A percentile compares a stretch with the other conserved stretches of the same genome.
Evolutionary conservation across 2,329 filamentous ascomycete genomes (phyloP).

Genomic region (Fusarium sp.): DNA sequence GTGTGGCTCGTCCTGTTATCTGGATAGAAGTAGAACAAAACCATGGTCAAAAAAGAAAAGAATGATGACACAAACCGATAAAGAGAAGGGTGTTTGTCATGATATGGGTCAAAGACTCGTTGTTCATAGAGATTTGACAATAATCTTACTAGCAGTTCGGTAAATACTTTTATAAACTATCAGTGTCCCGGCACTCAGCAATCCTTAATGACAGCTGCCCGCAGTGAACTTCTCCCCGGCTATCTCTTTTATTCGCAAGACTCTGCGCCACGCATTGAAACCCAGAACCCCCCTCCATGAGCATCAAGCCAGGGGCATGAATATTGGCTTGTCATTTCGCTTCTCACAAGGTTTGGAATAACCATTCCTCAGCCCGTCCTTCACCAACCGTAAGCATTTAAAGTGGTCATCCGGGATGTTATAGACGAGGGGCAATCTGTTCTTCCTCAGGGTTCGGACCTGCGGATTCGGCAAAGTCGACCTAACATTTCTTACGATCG

Average conservation of each 20-base stretch:
- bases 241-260: rapidly evolving
- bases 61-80: too few relatives aligned
- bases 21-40: too few relatives aligned
- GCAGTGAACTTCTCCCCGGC: too few relatives aligned
- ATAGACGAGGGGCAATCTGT: rapidly evolving
- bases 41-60: rapidly evolving
- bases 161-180: too few relatives aligned
- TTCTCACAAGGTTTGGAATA: neutral
- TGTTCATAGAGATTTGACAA: rapidly evolving
- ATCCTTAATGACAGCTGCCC: rapidly evolving
- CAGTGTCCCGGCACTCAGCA: rapidly evolving
- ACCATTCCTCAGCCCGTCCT: neutral
- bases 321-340: rapidly evolving
- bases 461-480: rapidly evolving
- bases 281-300: rapidly evolving
- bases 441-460: rapidly evolving
- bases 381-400: too few relatives aligned
- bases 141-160: rapidly evolving
- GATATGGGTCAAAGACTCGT: too few relatives aligned
- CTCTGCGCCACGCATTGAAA: rapidly evolving
- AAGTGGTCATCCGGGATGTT: too few relatives aligned
- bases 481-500: neutral
- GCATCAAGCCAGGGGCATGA: rapidly evolving
- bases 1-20: too few relatives aligned
- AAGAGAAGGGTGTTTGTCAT: too few relatives aligned